Base-by-base conservation (phyloP, 768 basidiomycete genomes). In the Collybiopsis confluens region DNA sequence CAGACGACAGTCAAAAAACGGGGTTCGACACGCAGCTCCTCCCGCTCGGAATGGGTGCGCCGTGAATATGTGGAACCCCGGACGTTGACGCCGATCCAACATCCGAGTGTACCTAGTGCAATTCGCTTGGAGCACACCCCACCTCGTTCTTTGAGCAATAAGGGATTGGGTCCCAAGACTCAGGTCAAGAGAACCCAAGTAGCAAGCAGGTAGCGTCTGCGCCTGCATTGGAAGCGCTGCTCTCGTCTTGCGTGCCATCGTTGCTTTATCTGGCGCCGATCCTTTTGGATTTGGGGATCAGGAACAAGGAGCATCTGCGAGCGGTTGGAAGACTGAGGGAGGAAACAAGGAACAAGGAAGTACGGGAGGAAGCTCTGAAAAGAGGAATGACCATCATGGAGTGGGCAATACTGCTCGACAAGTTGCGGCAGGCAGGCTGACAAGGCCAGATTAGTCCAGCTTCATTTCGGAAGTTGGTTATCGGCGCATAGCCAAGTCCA, bases 391-490 rank as follows among this genome's bases (percentile, higher is more conserved):
- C 86, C 0, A 74, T 87, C 7, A 72, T 90, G 68, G 88, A 90
- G 60, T 90, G 88, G 88, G 88, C 88, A 20, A 85, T 89, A 61
- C 70, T 90, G 60, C 65, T 90, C 54, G 88, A 90, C 66, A 80
- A 71, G 61, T 64, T 88, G 57, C 79, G 78, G 57, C 45, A 47
- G 45, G 35, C 30, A 10, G 45, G 45, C n/a, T 47, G 45, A 47
- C 10, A n/a, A n/a, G n/a, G n/a, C n/a, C n/a, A n/a, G n/a, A n/a
- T 33, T 13, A 33, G 13, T 6, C 30, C 13, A 5, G 30, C 30
- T 33, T 33, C 30, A 33, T 33, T 33, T 33, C n/a, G n/a, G n/a
- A n/a, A n/a, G n/a, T n/a, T n/a, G n/a, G n/a, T n/a, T n/a, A n/a
- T n/a, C n/a, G n/a, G n/a, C n/a, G n/a, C n/a, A n/a, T n/a, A n/a